Evolutionary conservation across 2,329 filamentous ascomycete species (phyloP), one percentile per base, ranked within the genome.

Genomic region (Cadophora luteo-olivacea): DNA sequence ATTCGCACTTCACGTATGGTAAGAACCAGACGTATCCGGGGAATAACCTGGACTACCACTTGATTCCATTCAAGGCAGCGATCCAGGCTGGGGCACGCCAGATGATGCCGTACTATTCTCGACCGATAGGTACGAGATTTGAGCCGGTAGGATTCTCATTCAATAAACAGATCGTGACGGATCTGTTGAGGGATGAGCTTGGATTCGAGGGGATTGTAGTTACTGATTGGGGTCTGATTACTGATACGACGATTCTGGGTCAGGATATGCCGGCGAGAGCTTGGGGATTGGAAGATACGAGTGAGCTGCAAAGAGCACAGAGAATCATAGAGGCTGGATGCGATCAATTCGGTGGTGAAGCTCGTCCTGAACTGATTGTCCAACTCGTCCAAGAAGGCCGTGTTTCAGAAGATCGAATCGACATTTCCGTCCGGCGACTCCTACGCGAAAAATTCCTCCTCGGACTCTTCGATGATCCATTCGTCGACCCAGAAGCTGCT

Each of bases 161-260:
- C 32, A 64, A 64, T 19, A 38, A 49, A 3, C 25, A 25, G 5
- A 36, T 52, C n/a, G 22, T 64, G 14, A 52, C 32, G 14, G 52
- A 36, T 9, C 16, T 51, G 7, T 19, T 65, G n/a, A 8, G 38
- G 14, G 52, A 58, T 1, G 38, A 65, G 22, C 29, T 55, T 19
- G 63, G 63, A 2, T 65, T 65, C 11, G 24, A 58, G 16, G 63
- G 63, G 1, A n/a, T 65, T 22, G 52, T 58, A 3, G 14, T 58
- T 12, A 58, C 36, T 9, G 63, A 65, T 11, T 65, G 63, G 63
- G 62, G 62, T 6, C 36, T 61, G 14, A 32, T 61, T 9, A 61
- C 38, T 5, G 38, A 61, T 49, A 4, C 11, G 7, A 32, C 11
- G 3, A 32, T 61, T 12, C 24, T 48, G 4, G 58, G 58, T 5